Evolutionary conservation across 805 yeast genomes (phyloP).

Genomic region (Starmerella riodocensis): DNA sequence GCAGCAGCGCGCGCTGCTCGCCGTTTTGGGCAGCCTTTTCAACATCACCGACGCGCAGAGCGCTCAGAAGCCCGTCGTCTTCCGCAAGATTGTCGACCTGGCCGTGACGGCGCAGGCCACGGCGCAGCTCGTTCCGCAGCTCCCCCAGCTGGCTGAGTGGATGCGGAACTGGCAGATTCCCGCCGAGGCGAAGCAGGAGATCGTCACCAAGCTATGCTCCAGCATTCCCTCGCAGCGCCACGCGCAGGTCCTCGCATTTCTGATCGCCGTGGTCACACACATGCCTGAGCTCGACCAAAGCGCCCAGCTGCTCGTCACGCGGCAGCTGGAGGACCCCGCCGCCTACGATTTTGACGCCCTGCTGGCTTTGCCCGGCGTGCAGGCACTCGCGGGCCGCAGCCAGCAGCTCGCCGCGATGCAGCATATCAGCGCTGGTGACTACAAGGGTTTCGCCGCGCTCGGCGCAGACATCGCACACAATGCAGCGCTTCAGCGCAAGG

Average conservation of each 20-base stretch:
- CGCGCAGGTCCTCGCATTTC: constrained; percentile 12
- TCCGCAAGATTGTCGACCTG: constrained; percentile 26
- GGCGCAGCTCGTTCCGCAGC: constrained; percentile 28
- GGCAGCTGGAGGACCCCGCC: constrained; percentile 20
- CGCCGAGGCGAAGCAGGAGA: constrained; percentile 20
- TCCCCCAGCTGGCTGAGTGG: constrained; percentile 29
- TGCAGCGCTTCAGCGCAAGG: constrained; percentile 19
- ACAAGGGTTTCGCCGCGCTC: constrained; percentile 14
- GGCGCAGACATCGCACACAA: constrained; percentile 5
- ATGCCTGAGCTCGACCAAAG: constrained; percentile 9
- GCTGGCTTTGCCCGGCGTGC: constrained; percentile 24
- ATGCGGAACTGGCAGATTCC: constrained; percentile 27
- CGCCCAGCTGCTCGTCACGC: constrained; percentile 21
- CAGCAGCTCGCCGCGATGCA: constrained; percentile 22
- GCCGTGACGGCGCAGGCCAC: constrained; percentile 27
- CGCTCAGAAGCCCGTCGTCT: constrained; percentile 24
- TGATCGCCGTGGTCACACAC: constrained; percentile 19
- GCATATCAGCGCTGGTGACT: constrained; percentile 26
- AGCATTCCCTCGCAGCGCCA: constrained; percentile 12
- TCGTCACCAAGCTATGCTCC: constrained; percentile 23
- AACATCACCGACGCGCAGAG: constrained; percentile 27
- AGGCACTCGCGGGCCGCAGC: constrained; percentile 17
- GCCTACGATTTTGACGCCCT: constrained; percentile 25
- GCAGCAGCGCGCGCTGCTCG: constrained; percentile 24
- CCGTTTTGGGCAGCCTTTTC: constrained; percentile 30